Evolutionary conservation across 495 filamentous ascomycete genomes (phyloP).

Genomic region (Entonaema liquescens): DNA sequence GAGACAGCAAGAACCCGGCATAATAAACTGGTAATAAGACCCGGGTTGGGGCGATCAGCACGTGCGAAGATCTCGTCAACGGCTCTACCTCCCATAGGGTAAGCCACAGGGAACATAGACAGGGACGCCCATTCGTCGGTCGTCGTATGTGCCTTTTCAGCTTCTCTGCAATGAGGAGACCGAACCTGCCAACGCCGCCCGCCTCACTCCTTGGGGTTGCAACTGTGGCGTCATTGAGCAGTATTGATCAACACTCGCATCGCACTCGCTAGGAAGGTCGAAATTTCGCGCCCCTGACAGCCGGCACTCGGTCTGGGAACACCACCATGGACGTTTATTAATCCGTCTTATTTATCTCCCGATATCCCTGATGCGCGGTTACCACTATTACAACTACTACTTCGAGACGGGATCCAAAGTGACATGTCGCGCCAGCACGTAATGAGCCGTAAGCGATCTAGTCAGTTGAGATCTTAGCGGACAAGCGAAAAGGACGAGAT

Average conservation of each 20-base stretch:
- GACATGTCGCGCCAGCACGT: slow-evolving; percentile 13
- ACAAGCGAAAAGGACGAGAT: slow-evolving; percentile 23
- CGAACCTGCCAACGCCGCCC: slow-evolving; percentile 10
- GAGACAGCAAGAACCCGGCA: slow-evolving; percentile 34
- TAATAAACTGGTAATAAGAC: slow-evolving; percentile 42
- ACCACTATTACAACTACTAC: not conserved
- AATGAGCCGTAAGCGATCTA: slow-evolving; percentile 32
- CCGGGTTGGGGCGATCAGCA: slow-evolving; percentile 43
- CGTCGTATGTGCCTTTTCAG: slow-evolving; percentile 32
- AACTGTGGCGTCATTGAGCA: slow-evolving; percentile 40
- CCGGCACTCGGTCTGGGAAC: slow-evolving; percentile 26
- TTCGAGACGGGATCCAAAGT: not conserved
- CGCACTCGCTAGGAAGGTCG: slow-evolving; percentile 37
- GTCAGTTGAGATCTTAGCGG: slow-evolving; percentile 29
- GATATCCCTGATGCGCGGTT: not conserved
- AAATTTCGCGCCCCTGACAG: slow-evolving; percentile 12
- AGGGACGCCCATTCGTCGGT: slow-evolving; percentile 31
- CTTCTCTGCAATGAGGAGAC: slow-evolving; percentile 29
- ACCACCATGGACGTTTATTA: slow-evolving; percentile 11
- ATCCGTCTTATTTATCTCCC: slow-evolving; percentile 15
- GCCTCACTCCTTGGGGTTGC: slow-evolving; percentile 22
- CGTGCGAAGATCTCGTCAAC: slow-evolving; percentile 44
- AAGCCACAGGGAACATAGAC: slow-evolving; percentile 26
- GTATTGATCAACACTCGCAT: slow-evolving; percentile 29
- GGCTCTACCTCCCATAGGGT: slow-evolving; percentile 29